Conservation (phyloP, 495 filamentous ascomycete genomes). For the Cercophora scortea region DNA sequence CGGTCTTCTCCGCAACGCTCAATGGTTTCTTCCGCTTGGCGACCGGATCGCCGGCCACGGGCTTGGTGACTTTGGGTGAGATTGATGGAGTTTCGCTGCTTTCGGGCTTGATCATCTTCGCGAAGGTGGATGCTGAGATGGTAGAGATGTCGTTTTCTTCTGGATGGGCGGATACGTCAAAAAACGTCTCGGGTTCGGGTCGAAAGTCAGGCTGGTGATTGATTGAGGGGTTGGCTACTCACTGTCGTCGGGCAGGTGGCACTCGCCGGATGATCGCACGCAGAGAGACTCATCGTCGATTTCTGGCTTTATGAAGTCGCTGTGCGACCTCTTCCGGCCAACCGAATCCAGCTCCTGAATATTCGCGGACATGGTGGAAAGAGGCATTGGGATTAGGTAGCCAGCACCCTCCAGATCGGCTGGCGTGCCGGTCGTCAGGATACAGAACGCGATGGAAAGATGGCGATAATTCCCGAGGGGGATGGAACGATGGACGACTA, state of each 20-base stretch:
- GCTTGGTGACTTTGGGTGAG: neutral
- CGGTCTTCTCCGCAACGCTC: slow-evolving; percentile 44
- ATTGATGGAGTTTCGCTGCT: neutral
- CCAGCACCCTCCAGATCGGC: neutral
- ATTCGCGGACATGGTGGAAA: slow-evolving; percentile 28
- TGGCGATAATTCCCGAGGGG: no score
- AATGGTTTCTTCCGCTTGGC: slow-evolving; percentile 43
- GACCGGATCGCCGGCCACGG: slow-evolving; percentile 10
- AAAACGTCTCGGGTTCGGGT: no score
- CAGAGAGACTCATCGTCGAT: slow-evolving; percentile 1
- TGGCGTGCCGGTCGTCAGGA: neutral
- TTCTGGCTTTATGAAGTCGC: slow-evolving; percentile 24
- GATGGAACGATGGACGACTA: no score
- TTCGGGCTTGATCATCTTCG: neutral
- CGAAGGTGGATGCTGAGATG: no score
- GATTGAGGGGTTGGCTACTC: no score
- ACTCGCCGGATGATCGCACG: no score
- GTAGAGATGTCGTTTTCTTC: no score
- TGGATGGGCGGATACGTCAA: no score
- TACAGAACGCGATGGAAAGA: no score
- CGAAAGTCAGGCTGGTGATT: no score
- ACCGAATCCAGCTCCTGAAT: slow-evolving; percentile 24
- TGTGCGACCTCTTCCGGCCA: slow-evolving; percentile 26
- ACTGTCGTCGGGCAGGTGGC: no score
- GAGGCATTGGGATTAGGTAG: slow-evolving; percentile 24